These are phyloP conservation scores for Helotiales sp. DNA, from an alignment of 2,329 filamentous ascomycete species.

Conservation along the genomic window DNA sequence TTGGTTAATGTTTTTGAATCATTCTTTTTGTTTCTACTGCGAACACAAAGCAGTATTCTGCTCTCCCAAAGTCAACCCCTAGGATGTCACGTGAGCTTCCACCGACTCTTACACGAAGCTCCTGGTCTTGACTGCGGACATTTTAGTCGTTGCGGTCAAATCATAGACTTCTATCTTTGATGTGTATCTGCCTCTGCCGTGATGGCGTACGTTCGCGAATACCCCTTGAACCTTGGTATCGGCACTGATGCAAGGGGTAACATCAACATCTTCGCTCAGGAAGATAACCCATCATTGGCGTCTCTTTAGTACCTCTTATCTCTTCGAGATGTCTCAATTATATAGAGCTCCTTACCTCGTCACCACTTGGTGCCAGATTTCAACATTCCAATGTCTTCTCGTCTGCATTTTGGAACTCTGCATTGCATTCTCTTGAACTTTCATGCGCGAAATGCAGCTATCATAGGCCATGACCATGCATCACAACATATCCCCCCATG, in stretches of 20 bases:
- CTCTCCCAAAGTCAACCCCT: too few relatives aligned
- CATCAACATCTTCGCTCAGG: neutral
- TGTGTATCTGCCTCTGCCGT: neutral
- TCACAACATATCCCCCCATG: neutral
- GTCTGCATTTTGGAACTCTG: neutral
- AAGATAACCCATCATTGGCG: neutral
- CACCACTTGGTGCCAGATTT: constrained; percentile 7
- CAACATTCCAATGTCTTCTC: constrained; percentile 13
- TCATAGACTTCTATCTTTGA: too few relatives aligned
- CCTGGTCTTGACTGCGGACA: too few relatives aligned
- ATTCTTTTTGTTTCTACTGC: too few relatives aligned
- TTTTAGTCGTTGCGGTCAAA: too few relatives aligned
- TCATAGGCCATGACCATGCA: neutral
- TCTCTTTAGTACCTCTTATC: neutral
- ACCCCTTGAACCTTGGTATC: too few relatives aligned
- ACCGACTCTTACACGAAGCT: too few relatives aligned
- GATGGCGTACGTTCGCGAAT: neutral
- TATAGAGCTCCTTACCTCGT: neutral
- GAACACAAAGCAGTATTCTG: too few relatives aligned
- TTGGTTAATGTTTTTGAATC: too few relatives aligned
- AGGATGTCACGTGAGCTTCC: too few relatives aligned
- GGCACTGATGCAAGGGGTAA: neutral
- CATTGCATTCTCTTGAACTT: neutral
- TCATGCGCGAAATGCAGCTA: neutral
- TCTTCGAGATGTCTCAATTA: neutral